Evolutionary conservation across 352 stramenopile species (phyloP).

Genomic region (Phytophthora litchii): DNA sequence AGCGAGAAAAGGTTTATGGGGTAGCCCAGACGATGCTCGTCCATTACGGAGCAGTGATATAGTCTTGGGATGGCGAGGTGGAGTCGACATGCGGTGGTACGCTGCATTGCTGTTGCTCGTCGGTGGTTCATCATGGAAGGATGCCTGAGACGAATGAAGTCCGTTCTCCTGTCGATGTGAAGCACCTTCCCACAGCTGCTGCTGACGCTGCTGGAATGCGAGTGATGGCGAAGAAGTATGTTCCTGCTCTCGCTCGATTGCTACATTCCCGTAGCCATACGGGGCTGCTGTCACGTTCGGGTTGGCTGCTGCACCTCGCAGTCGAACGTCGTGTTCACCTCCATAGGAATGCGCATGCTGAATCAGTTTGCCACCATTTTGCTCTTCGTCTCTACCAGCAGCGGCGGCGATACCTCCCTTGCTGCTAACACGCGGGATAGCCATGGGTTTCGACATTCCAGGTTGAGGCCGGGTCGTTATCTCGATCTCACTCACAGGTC

Average conservation of each 20-base stretch:
- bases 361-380: conserved; percentile 36
- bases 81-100: conserved; percentile 63
- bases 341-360: conserved; percentile 79
- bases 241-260: conserved; percentile 51
- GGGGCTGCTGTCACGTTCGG: conserved; percentile 72
- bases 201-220: conserved; percentile 38
- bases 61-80: conserved; percentile 71
- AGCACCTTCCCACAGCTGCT: conserved; percentile 42
- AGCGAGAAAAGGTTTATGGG: conserved; percentile 20
- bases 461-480: conserved; percentile 32
- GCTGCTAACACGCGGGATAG: conserved; percentile 67
- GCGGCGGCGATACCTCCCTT: conserved; percentile 39
- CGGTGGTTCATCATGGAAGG: conserved; percentile 46
- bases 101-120: conserved; percentile 30
- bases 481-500: conserved; percentile 18
- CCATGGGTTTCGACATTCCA: conserved; percentile 79
- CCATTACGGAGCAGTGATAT: conserved; percentile 49
- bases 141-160: conserved; percentile 32
- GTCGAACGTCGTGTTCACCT: conserved; percentile 48
- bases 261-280: conserved; percentile 81
- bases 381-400: conserved; percentile 19
- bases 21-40: conserved; percentile 39
- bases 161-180: conserved; percentile 32
- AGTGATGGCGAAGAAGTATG: conserved; percentile 34
- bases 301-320: conserved; percentile 52